Percentiles rank a stretch among this genome's conserved stretches.
Evolutionary conservation across 1,139 yeast genomes (phyloP).

Genomic region (Candida albicans): DNA sequence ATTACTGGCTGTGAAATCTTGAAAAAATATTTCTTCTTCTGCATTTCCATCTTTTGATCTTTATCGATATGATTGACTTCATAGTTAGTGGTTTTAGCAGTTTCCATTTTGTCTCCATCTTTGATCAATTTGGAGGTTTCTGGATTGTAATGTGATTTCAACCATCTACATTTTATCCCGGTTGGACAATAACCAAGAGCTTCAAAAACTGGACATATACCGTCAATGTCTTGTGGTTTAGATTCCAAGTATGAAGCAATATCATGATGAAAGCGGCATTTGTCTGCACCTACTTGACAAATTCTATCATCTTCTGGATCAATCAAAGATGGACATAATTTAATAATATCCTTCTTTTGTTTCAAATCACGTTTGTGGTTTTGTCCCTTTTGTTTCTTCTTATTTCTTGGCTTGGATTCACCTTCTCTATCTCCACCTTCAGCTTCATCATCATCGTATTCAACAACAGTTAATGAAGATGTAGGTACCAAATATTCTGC

Average conservation of each 20-base stretch:
- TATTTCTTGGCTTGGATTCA: constrained; percentile 34
- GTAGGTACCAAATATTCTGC: constrained; percentile 51
- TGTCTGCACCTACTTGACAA: constrained; percentile 60
- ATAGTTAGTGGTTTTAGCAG: constrained; percentile 33
- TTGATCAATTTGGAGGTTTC: constrained; percentile 47
- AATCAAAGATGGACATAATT: constrained; percentile 63
- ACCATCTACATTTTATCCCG: constrained; percentile 92
- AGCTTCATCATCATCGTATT: constrained; percentile 53
- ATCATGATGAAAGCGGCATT: constrained; percentile 80
- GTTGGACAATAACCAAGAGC: constrained; percentile 89
- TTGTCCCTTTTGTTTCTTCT: constrained; percentile 73
- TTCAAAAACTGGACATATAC: constrained; percentile 78
- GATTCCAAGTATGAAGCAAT: constrained; percentile 57
- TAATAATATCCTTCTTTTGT: constrained; percentile 65
- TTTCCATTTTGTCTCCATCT: constrained; percentile 42
- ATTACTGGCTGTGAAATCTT: constrained; percentile 54
- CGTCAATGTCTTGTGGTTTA: constrained; percentile 72
- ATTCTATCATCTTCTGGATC: constrained; percentile 59
- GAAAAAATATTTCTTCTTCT: constrained; percentile 62
- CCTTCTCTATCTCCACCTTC: constrained; percentile 39
- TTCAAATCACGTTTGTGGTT: constrained; percentile 82
- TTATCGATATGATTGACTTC: constrained; percentile 68
- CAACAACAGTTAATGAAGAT: constrained; percentile 24
- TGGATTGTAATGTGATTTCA: constrained; percentile 65
- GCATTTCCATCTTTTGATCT: constrained; percentile 54